A percentile compares a stretch with the other conserved stretches of the same genome.
phyloP scores from a whole-genome alignment of 495 filamentous ascomycete genomes.

The Talaromyces trachyspermus region DNA sequence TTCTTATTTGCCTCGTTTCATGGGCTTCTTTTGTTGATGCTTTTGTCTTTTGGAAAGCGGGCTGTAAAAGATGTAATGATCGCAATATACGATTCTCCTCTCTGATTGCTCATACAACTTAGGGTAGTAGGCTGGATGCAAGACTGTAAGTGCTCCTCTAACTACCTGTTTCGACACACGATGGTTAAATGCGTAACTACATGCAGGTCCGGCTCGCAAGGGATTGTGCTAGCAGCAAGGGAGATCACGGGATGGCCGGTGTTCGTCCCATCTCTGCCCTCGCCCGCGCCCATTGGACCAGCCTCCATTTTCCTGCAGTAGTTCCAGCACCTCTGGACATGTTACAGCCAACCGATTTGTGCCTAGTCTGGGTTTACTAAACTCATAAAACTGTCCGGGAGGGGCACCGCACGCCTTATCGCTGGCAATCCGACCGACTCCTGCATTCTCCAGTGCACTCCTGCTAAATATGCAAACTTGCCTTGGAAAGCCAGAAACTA shows the following conservation, averaged over 20 bases:
- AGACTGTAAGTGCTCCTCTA: background rate
- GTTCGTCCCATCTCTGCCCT: background rate
- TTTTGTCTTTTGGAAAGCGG: background rate
- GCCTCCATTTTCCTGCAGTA: constrained; percentile 19
- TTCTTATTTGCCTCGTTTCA: background rate
- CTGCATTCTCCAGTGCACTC: too few species aligned
- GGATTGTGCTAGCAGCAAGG: constrained; percentile 3
- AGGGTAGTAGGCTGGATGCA: background rate
- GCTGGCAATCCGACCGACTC: too few species aligned
- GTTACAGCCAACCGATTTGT: too few species aligned
- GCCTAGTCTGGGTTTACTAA: too few species aligned
- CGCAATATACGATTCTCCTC: constrained; percentile 6
- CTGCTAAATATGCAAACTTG: too few species aligned
- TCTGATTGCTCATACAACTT: background rate
- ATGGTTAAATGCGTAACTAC: too few species aligned
- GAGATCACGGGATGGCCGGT: constrained; percentile 4
- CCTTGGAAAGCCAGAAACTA: too few species aligned
- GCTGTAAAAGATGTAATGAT: constrained; percentile 1
- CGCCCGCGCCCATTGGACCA: constrained; percentile 20
- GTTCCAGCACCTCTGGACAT: too few species aligned
- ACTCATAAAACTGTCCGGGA: too few species aligned
- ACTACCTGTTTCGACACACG: too few species aligned
- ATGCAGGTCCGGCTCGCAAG: constrained; percentile 1
- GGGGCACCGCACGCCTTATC: too few species aligned
- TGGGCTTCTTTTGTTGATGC: constrained; percentile 3